phyloP scores from a whole-genome alignment of 2,329 filamentous ascomycete species.

The Aspergillus flavus region DNA sequence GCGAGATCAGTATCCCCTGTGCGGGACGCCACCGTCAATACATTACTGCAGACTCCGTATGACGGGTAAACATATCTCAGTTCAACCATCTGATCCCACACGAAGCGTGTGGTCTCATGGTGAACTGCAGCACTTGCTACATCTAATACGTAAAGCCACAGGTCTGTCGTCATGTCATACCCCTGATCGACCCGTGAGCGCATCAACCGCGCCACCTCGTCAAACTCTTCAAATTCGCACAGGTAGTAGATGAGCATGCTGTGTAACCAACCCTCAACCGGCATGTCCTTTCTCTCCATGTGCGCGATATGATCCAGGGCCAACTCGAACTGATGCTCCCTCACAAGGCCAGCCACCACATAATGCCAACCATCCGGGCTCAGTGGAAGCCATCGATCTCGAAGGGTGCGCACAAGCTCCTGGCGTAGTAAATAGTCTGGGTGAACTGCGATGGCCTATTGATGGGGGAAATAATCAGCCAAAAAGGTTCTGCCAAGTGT shows the following conservation, averaged over 20 bases:
- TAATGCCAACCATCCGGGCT: constrained; percentile 65
- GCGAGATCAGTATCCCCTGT: constrained; percentile 69
- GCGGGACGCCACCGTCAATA: constrained; percentile 72
- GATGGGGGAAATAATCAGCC: not conserved
- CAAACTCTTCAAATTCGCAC: constrained; percentile 70
- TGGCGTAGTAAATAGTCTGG: constrained; percentile 79
- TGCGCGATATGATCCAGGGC: constrained; percentile 71
- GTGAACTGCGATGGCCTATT: constrained; percentile 73
- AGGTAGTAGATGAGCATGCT: constrained; percentile 77
- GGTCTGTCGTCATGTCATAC: constrained; percentile 52
- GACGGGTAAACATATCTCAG: constrained; percentile 62
- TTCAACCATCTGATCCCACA: constrained; percentile 71
- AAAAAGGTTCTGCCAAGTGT: not conserved
- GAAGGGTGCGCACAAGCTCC: constrained; percentile 66
- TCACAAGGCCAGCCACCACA: constrained; percentile 72
- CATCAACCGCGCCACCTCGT: constrained; percentile 74
- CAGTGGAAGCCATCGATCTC: constrained; percentile 69
- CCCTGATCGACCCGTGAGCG: constrained; percentile 56
- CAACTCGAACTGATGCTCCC: constrained; percentile 81
- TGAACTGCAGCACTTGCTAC: constrained; percentile 66
- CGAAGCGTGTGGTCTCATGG: constrained; percentile 65
- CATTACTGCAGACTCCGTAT: constrained; percentile 66
- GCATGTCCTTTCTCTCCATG: constrained; percentile 60
- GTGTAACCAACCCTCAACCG: constrained; percentile 71
- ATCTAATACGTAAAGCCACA: constrained; percentile 77